These are phyloP conservation scores for Entomophthora muscae DNA, from an alignment of 371 early-diverging fungal genomes.

Conservation along the genomic window DNA sequence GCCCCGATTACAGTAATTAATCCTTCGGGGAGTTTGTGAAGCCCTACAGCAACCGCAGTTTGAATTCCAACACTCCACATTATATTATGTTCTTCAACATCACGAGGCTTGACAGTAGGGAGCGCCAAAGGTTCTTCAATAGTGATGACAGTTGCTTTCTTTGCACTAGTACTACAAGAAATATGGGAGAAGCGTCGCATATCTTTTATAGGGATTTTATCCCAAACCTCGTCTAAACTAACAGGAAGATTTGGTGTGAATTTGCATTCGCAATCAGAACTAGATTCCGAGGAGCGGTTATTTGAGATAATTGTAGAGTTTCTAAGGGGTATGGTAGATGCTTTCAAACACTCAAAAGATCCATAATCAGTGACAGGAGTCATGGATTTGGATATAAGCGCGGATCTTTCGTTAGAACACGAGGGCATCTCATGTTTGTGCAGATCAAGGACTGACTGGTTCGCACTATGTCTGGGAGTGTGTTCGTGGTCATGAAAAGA, in stretches of 20 bases:
- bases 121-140: not conserved
- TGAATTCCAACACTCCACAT: slow-evolving; percentile 35
- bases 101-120: not conserved
- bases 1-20: slow-evolving; percentile 54
- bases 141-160: not conserved
- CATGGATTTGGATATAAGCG: not conserved
- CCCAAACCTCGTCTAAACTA: not conserved
- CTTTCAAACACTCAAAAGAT: not conserved
- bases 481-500: not conserved
- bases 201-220: not conserved
- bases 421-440: not conserved
- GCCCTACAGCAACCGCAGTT: slow-evolving; percentile 56
- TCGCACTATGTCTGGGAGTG: not conserved
- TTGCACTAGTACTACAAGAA: not conserved
- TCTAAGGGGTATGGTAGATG: not conserved
- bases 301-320: not conserved
- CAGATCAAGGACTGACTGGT: not conserved
- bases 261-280: not conserved
- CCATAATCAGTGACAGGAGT: not conserved
- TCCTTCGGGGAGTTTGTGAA: slow-evolving; percentile 72
- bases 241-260: not conserved
- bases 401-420: not conserved
- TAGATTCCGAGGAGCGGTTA: not conserved
- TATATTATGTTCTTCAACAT: not conserved
- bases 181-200: not conserved